Base-by-base conservation (phyloP, 306 rosid genomes). In the Spatholobus suberectus region DNA sequence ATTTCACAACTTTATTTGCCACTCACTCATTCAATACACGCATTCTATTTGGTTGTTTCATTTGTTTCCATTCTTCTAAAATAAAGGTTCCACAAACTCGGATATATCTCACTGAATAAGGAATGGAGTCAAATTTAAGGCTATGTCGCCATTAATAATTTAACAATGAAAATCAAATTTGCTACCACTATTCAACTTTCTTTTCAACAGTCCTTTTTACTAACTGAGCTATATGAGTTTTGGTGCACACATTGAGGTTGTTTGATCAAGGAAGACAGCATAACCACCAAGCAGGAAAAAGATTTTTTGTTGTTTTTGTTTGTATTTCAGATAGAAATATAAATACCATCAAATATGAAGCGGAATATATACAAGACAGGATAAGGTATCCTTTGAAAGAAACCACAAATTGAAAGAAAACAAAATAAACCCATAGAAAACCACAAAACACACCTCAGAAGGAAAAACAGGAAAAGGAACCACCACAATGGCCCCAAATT, bases 341-440 rank as follows among this genome's bases (percentile, higher is more conserved):
- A 63, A 63, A 10, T 44, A 49, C 4, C 41, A 18, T 32, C 13
- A 49, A 67, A 66, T 67, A 21, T 21, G 65, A 47, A 40, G 41
- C n/a, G 5, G 38, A 27, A 54, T 54, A 78, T 37, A 51, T 9
- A 38, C 34, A 67, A 51, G 54, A 34, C 40, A 35, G 24, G 8
- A 35, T 37, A 51, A 15, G 6, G 44, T n/a, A 52, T 34, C 54
- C 52, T 79, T 18, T n/a, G 47, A 46, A 77, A 77, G 63, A 63
- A 63, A 46, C 24, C 35, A 63, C 74, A 63, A 46, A 51, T 35
- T 2, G 55, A 21, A 23, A 35, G 17, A 29, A 18, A 17, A 51
- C 2, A 41, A 66, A 35, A 23, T 10, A 23, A 29, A 49, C 15
- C 49, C 65, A 47, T 27, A 47, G 52, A 78, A 76, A 78, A 66